Evolutionary conservation across 1,284 basidiomycete species (phyloP).

Genomic region (Somion occarium): DNA sequence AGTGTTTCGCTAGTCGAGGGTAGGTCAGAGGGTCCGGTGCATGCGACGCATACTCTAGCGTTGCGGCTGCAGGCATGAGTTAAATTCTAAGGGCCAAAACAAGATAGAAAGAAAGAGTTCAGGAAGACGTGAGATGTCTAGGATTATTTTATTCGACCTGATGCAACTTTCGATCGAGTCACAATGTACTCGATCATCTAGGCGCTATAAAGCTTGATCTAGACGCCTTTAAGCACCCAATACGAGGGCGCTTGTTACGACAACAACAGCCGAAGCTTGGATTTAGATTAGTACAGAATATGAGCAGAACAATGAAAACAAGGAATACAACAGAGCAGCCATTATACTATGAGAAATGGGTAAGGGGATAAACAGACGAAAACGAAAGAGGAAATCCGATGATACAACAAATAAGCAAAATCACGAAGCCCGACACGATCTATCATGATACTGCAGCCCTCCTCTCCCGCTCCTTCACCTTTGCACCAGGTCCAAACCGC

Average conservation of each 20-base stretch:
- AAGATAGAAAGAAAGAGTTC: slow-evolving; percentile 4
- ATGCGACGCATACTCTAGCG: slow-evolving; percentile 63
- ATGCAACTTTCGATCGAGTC: too few species aligned
- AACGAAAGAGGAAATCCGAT: not conserved
- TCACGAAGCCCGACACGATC: not conserved
- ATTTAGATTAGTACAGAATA: not conserved
- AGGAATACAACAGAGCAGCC: not conserved
- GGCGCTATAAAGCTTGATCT: too few species aligned
- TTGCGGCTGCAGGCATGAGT: slow-evolving; percentile 29
- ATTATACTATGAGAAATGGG: not conserved
- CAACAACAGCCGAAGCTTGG: too few species aligned
- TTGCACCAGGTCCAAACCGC: slow-evolving; percentile 62
- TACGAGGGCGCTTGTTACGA: too few species aligned
- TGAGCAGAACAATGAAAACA: not conserved
- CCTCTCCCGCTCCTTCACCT: slow-evolving; percentile 54
- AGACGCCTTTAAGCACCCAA: too few species aligned
- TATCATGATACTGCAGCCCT: slow-evolving; percentile 29
- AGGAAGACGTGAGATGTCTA: too few species aligned
- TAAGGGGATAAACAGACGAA: not conserved
- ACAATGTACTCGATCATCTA: too few species aligned
- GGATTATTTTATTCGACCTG: too few species aligned
- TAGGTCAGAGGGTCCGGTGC: slow-evolving; percentile 63
- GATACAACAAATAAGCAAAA: not conserved
- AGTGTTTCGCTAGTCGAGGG: slow-evolving; percentile 62
- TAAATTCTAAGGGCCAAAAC: not conserved